Evolutionary conservation across 371 early-diverging fungal genomes (phyloP), one percentile per base, ranked within the genome.

Genomic region (Paraphysoderma sedebokerense): DNA sequence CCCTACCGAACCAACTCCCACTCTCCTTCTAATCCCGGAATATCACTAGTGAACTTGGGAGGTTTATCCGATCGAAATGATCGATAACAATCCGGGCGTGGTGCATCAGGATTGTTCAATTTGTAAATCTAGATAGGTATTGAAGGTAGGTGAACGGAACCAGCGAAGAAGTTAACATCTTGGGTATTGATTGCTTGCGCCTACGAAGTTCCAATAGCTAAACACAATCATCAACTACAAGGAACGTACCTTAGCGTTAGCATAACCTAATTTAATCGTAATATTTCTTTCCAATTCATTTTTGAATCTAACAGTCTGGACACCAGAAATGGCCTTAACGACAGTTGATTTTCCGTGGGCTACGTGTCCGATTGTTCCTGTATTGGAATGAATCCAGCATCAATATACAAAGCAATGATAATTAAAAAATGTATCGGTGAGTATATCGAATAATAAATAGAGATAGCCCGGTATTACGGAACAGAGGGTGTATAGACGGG

Each of bases 321-420:
- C 92, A 54, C 98, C 98, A 42, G 98, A 98, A 57, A 99, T 97
- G 44, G 99, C 97, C 65, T 90, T 96, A 49, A 99, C 99, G 31
- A 99, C 91, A 4, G 99, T 99, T 15, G 98, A 93, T 81, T 99
- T 99, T 60, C 99, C 99, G 79, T 99, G 99, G 44, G 99, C 99
- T 59, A 99, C 99, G 75, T 99, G 99, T 45, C 99, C 99, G 65
- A 99, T 99, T 44, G 99, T 99, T 60, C 93, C 95, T 81, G 61
- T 41, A 42, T 15, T n/a, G 44, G 24, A 15, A 13, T 30, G 11
- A 48, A 2, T 34, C 45, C 38, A 3, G 38, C 35, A 46, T n/a
- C 15, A 35, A 12, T 23, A 15, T 11, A 52, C 19, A 38, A 53
- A 19, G 51, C 12, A 42, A 8, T 26, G 15, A 32, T 22, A 5